Evolutionary conservation across 108 stramenopile species (phyloP), one percentile per base, ranked within the genome.

Genomic region (Cyclotella baltica): DNA sequence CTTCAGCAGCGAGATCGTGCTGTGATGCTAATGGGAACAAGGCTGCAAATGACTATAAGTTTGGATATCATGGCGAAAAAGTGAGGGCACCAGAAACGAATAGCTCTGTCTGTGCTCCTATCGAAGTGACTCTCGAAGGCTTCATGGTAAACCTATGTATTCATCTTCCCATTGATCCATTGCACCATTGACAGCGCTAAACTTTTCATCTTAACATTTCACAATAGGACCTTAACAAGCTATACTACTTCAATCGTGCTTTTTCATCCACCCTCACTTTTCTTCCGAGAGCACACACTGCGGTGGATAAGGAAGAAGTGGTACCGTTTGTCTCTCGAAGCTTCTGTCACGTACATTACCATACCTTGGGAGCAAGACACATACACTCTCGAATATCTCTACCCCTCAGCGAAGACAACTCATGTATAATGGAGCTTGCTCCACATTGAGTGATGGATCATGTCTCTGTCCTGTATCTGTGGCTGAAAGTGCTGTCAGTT

Each of bases 1-100:
- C 72, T 27, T 77, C 67, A 10, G 85, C 85, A 0, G 76, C 65
- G 8, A 34, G 73, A 53, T 48, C 82, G 3, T 86, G 85, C 62
- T 86, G 85, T 68, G 57, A 69, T 25, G 33, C 62, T 20, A 62
- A 25, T 13, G 19, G 19, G 13, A 22, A 73, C 16, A 48, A 57
- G n/a, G n/a, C n/a, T 25, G 34, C 73, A 15, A 61, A 58, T 52
- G 73, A 80, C 35, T 80, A 68, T 37, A 68, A 69, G 50, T 56
- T 66, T 36, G 72, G 73, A 67, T 85, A 78, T 62, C 77, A 82
- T 19, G 81, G 77, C 2, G 85, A 85, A 74, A 35, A 77, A 34
- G 64, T 78, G 0, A 36, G 66, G 1, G 62, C 40, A 20, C 22
- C 1, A 81, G 81, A 0, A 74, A 59, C 9, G 58, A 74, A 38